Conservation (phyloP, 257 asterid genomes). For the Datura wrightii region DNA sequence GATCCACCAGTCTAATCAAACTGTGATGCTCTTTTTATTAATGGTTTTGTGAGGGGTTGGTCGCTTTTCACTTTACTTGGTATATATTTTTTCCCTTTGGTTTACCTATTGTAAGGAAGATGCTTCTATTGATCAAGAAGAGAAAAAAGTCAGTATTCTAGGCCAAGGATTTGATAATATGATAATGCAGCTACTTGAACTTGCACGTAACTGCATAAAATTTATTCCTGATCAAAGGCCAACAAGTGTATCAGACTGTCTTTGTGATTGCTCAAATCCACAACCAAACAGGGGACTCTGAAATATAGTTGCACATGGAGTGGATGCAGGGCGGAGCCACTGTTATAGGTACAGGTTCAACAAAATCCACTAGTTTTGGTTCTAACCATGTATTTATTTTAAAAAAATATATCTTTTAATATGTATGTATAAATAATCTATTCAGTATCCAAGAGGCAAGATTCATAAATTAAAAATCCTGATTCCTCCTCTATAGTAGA, state of each 20-base stretch:
- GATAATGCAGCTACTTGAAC: neutral
- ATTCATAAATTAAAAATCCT: too few relatives aligned
- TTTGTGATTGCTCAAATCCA: neutral
- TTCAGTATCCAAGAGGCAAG: too few relatives aligned
- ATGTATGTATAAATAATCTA: too few relatives aligned
- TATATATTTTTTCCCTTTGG: neutral
- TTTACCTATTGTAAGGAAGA: neutral
- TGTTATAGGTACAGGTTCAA: neutral
- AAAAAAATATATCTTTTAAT: too few relatives aligned
- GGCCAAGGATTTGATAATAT: neutral
- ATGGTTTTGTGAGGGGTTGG: conserved; percentile 1
- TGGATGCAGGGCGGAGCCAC: too few relatives aligned
- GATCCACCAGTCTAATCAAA: too few relatives aligned
- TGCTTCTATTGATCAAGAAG: neutral
- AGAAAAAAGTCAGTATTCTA: neutral
- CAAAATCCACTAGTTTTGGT: too few relatives aligned
- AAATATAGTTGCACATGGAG: neutral
- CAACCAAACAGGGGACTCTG: neutral
- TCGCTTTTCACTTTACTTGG: neutral
- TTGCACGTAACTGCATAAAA: neutral
- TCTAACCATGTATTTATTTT: too few relatives aligned
- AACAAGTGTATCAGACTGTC: neutral
- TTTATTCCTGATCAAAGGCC: neutral
- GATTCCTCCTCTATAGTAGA: too few relatives aligned
- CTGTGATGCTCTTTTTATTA: too few relatives aligned